These are phyloP conservation scores for Neurospora sp. DNA, from an alignment of 495 filamentous ascomycete genomes.

Conservation along the genomic window DNA sequence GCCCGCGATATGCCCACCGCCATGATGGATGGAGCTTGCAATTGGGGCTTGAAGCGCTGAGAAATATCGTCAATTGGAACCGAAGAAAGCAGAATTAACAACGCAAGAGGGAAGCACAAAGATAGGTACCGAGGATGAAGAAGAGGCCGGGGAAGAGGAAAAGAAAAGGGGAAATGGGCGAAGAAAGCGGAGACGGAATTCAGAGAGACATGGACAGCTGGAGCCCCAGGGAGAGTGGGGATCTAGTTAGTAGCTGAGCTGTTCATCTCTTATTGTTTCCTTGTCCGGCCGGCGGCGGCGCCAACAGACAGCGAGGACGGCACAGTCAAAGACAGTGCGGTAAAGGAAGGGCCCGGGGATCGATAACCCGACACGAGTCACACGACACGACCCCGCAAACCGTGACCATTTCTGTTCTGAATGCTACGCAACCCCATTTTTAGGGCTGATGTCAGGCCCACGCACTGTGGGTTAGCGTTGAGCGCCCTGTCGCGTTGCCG, in stretches of 20 bases:
- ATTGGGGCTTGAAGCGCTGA: neutral
- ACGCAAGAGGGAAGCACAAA: neutral
- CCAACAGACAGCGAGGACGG: neutral
- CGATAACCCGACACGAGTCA: too few relatives aligned
- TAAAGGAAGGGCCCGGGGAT: neutral
- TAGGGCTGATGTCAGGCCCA: neutral
- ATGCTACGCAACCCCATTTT: neutral
- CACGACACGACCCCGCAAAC: neutral
- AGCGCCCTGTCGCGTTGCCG: neutral
- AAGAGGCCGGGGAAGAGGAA: neutral
- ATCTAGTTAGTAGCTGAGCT: neutral
- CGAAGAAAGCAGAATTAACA: neutral
- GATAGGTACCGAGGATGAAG: neutral
- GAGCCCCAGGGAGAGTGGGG: neutral
- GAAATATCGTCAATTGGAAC: neutral
- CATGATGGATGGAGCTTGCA: conserved; percentile 6
- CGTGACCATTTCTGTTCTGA: neutral
- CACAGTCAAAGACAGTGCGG: neutral
- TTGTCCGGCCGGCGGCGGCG: neutral
- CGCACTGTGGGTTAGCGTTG: neutral
- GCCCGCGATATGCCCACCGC: conserved; percentile 4
- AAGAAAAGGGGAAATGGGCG: neutral
- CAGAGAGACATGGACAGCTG: neutral
- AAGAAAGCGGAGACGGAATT: neutral
- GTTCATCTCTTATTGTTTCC: neutral